Conservation (phyloP, 192 early-diverging fungal species). For the Umbelopsis ramanniana region DNA sequence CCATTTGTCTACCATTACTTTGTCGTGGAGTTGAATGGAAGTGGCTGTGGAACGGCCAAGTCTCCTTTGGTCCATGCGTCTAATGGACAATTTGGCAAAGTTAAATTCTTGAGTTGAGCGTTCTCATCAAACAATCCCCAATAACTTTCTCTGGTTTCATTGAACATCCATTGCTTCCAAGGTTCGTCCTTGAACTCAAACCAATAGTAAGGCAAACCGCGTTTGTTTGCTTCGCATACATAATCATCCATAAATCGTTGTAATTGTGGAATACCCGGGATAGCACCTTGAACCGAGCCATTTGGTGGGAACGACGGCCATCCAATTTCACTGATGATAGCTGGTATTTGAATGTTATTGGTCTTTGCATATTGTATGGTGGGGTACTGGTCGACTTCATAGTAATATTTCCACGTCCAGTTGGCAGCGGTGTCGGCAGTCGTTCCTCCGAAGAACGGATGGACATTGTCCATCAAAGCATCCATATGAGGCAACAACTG, state of each 20-base stretch:
- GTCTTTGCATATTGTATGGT: slow-evolving; percentile 6
- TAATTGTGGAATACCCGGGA: slow-evolving; percentile 38
- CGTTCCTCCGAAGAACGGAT: slow-evolving; percentile 49
- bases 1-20: background rate
- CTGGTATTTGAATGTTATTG: slow-evolving; percentile 10
- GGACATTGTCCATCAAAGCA: slow-evolving; percentile 44
- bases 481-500: slow-evolving; percentile 37
- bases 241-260: slow-evolving; percentile 40
- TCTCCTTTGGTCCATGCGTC: slow-evolving; percentile 19
- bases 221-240: slow-evolving; percentile 40
- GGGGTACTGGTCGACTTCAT: slow-evolving; percentile 22
- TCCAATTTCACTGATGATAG: slow-evolving; percentile 48
- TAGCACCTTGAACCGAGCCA: slow-evolving; percentile 18
- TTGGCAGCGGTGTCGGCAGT: slow-evolving; percentile 37
- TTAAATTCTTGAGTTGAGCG: slow-evolving; percentile 9
- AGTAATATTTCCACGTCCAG: slow-evolving; percentile 47
- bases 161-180: slow-evolving; percentile 42
- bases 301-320: slow-evolving; percentile 46
- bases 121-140: slow-evolving; percentile 29
- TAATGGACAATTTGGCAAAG: slow-evolving; percentile 24
- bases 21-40: background rate
- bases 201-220: slow-evolving; percentile 43
- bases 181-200: slow-evolving; percentile 55
- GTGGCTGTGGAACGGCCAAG: slow-evolving; percentile 19
- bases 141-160: slow-evolving; percentile 14